Base-by-base conservation (phyloP, 257 asterid genomes). In the Solanum corneliomulleri region DNA sequence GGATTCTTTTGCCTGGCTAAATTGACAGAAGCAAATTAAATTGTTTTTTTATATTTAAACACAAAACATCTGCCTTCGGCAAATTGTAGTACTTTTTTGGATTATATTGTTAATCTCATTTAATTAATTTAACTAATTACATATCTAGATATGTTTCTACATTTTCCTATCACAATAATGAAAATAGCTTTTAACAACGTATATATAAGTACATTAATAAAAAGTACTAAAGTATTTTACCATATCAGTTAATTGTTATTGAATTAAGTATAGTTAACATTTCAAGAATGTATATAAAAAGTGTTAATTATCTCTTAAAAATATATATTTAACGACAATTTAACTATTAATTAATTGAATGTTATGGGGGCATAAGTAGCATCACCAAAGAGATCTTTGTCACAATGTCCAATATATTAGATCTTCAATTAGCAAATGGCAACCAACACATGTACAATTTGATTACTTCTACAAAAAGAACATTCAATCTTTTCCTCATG, bases 251-350 rank as follows among this genome's bases (percentile, higher is more conserved):
- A 37, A 37, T 35, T 5, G 6, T 4, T 0, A 35, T 4, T 5
- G 1, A 4, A 35, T 5, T 37, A 37, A 37, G 39, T 6, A 0
- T 52, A 0, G 62, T 0, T 6, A 18, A 52, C 3, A 0, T 9
- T 52, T 52, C 20, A 52, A 1, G 0, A 52, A 18, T 3, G 18
- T 52, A 7, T 52, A 52, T 10, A 18, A 18, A 44, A 1, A 52
- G 1, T 7, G 4, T 18, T 18, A 52, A 52, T 9, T 52, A 18
- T 10, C 4, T 52, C 62, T 52, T 18, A 52, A 18, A 18, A 0
- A 52, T 3, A 52, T 33, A 33, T 1, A 52, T 16, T 16, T 37
- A 37, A 37, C 7, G 1, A 37, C 7, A 37, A 37, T 37, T 37
- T 0, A 37, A 37, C 39, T 37, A 37, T 37, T 37, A 37, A 6